Conservation (phyloP, 495 filamentous ascomycete species). For the Daldinia bambusicola region DNA sequence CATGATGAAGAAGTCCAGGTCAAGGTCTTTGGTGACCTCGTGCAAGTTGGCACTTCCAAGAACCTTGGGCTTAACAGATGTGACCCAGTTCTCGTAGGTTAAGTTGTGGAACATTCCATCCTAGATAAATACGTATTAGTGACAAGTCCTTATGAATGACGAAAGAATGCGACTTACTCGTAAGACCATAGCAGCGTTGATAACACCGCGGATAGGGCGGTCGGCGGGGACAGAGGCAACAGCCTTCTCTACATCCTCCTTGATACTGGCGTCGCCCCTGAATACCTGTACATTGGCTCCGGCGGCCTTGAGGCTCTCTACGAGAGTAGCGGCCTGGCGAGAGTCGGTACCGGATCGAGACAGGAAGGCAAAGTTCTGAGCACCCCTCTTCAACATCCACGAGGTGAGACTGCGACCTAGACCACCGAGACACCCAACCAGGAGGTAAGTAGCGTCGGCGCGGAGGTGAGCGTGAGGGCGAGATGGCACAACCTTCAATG, state of each 20-base stretch:
- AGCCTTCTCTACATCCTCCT: slow-evolving; percentile 27
- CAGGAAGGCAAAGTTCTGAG: slow-evolving; percentile 60
- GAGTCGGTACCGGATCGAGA: slow-evolving; percentile 57
- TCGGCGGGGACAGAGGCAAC: slow-evolving; percentile 27
- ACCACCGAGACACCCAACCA: slow-evolving; percentile 66
- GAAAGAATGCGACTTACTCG: slow-evolving; percentile 21
- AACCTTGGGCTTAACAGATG: slow-evolving; percentile 53
- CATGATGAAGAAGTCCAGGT: slow-evolving; percentile 64
- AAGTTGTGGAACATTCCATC: slow-evolving; percentile 54
- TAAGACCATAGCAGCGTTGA: slow-evolving; percentile 65
- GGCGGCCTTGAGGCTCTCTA: slow-evolving; percentile 14
- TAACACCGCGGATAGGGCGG: slow-evolving; percentile 55
- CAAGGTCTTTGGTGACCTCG: slow-evolving; percentile 38
- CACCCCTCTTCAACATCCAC: slow-evolving; percentile 62
- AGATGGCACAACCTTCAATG: slow-evolving; percentile 2
- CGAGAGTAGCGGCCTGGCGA: slow-evolving; percentile 22
- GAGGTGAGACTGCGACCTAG: slow-evolving; percentile 62
- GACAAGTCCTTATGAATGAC: not conserved
- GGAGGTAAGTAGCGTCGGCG: slow-evolving; percentile 57
- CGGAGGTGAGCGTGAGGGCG: slow-evolving; percentile 1
- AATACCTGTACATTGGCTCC: slow-evolving; percentile 28
- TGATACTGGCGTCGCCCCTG: slow-evolving; percentile 29
- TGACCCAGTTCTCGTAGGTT: slow-evolving; percentile 48
- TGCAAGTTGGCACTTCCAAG: slow-evolving; percentile 56
- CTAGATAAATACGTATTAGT: slow-evolving; percentile 17